Base-by-base conservation (phyloP, 2,329 filamentous ascomycete species). In the Calonectria henricotiae region DNA sequence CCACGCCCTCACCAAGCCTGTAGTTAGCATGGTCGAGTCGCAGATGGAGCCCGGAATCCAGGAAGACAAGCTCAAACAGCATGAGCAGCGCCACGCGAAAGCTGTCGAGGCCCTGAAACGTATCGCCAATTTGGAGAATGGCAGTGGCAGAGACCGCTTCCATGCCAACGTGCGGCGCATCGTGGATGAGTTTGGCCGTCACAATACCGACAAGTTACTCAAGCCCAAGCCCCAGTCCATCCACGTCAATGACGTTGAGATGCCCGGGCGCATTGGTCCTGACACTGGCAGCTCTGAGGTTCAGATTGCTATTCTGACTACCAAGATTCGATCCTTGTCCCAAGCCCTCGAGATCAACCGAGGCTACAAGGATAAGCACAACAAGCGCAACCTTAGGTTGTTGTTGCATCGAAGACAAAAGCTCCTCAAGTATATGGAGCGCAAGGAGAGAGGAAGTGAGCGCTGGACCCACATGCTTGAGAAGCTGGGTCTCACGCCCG, bases 241-340 rank as follows among this genome's bases (percentile, higher is more conserved):
- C 44, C 71, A 80, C 69, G 79, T 85, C 76, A 79, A 83, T 64
- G 79, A 77, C 17, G 79, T 81, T 76, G 82, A 82, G 69, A 83
- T 77, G 84, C 84, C 82, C 68, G 74, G 76, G 30, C 92, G 97
- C 37, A 90, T 91, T n/a, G 96, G 96, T 0, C 93, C 93, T 5
- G 96, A 99, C 80, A 99, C 96, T 0, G 96, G 96, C 41, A 97
- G 94, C 77, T 94, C 94, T 7, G 96, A 99, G 84, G 97, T 99
- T n/a, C 96, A 99, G 86, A 94, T 97, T 75, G 95, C 95, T 54
- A 97, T 99, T 76, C 83, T 99, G 81, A 99, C 96, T 3, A 90
- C 94, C 68, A 98, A 98, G 88, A 99, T 99, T 80, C 88, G 94
- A 73, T 91, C 92, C 27, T 82, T 99, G 61, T 92, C 93, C 17